Evolutionary conservation across 2,329 filamentous ascomycete genomes (phyloP), one percentile per base, ranked within the genome.

Genomic region (Aspergillus fructus): DNA sequence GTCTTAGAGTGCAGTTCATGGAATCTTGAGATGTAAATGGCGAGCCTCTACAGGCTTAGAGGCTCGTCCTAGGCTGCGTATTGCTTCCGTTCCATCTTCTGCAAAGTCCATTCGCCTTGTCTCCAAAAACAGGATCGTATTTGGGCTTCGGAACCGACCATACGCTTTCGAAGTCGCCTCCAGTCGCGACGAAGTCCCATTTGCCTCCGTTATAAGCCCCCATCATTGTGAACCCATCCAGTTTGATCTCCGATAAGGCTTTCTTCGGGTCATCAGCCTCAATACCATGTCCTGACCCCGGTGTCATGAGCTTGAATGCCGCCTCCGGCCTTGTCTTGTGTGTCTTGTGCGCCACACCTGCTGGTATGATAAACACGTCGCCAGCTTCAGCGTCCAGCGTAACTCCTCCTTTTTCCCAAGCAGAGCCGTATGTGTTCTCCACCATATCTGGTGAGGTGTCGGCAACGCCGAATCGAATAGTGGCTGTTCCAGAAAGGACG

Each of bases 361-460:
- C 81, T 0, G 84, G 84, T 2, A 86, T 74, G 13, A 86, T 71
- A 59, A 87, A 86, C 0, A 85, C 82, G 62, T 87, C 84, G 1
- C 84, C 84, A 0, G 78, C 70, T 1, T 72, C 61, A 0, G 80
- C 84, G 3, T 77, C 58, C 0, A 86, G 50, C 48, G 80, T 74
- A 0, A 86, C 55, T 0, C 81, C 83, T 0, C 80, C 81, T 0
- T 73, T 66, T 59, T 85, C 82, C 27, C 70, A 53, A 5, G 56
- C 56, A 9, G 37, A 46, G 21, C 54, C 52, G 33, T 62, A 56
- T 5, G 60, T 64, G 34, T 63, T 57, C 23, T 56, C 43, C 5
- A 54, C 17, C n/a, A 48, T 54, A 30, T 30, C 27, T 12, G 27
- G 27, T 12, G 50, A 53, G 2, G 57, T 71, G 56, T 85, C 83